Base-by-base conservation (phyloP, 1,139 yeast genomes). In the Diutina catenulata region DNA sequence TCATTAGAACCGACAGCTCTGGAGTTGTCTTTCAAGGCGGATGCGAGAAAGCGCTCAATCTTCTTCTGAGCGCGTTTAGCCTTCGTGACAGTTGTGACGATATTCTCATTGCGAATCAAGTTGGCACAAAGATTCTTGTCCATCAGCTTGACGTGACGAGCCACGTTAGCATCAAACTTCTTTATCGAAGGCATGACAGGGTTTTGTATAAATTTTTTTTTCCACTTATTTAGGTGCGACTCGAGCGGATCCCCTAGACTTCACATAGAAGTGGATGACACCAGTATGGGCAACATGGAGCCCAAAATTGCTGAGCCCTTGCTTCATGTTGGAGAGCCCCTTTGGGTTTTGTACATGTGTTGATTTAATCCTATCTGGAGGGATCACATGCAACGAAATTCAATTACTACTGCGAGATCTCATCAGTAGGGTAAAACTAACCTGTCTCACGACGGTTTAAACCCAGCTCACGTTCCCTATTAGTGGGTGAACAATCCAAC, bases 21-120 rank as follows among this genome's bases (percentile, higher is more conserved):
- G 33, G 41, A 42, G 43, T 50, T 45, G 36, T 47, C 47, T 28
- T 45, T 44, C 32, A 66, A 44, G 5, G 67, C 57, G 28, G 49
- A 51, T 21, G 64, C 52, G 37, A 67, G 52, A 43, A 67, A 65
- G 40, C 55, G 50, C 51, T 67, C 72, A 38, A 65, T 57, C 46
- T 60, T 56, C n/a, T 60, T 54, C 48, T 67, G 70, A 18, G 71
- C 71, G 43, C 70, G 51, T 47, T 65, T 67, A 44, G 73, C 73
- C 46, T 64, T 66, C 42, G 70, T 54, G 43, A 61, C 49, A 16
- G 70, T 67, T 15, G 73, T 67, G 39, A 66, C 64, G 16, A 67
- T 63, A 41, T 60, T 56, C 39, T 65, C 73, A 48, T 67, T 66
- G 45, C 71, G 70, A 38, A 67, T 58, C 44, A 67, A 51, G 47